Base-by-base conservation (phyloP, 2,329 filamentous ascomycete genomes). In the Cytospora leucostoma region DNA sequence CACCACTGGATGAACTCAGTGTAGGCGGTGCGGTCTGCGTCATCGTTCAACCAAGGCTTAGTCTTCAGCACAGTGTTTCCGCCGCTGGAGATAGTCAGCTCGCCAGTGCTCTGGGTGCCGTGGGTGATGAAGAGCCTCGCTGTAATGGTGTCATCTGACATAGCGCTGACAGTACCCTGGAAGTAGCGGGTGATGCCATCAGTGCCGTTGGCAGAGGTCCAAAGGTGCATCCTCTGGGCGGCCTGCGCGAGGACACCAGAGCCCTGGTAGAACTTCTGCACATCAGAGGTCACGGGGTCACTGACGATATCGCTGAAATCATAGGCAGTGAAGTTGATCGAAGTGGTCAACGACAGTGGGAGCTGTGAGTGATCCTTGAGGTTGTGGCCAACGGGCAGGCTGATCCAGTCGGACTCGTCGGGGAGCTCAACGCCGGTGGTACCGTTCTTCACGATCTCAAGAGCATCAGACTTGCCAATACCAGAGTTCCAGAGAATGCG, bases 71-170 rank as follows among this genome's bases (percentile, higher is more conserved):
- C 56, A 19, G 70, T 71, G 58, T 68, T 70, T 55, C 70, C 70
- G 7, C 62, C 57, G 33, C 63, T 59, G 7, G 65, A 59, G 62
- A 72, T 69, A 19, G 67, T 66, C 37, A 72, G 66, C 40, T 67
- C 64, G 49, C 69, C 70, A 12, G 67, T 58, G 12, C 69, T 69
- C 35, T 66, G 67, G 13, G 68, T 64, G 19, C 70, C 70, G 63
- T 70, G 69, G 40, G 69, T 71, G 17, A 71, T 63, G 64, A 70
- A 70, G 33, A 65, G 33, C 51, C 62, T 67, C n/a, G 70, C 58
- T 13, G 61, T 65, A 56, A 71, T 57, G 13, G 65, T 66, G 33
- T 65, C 59, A 58, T 69, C 53, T 54, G 57, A 65, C 59, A 56
- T 65, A 12, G 64, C 38, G 60, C 61, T 67, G 64, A 65, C 64